phyloP scores from a whole-genome alignment of 2,329 filamentous ascomycete species.

The Hypoxylon sp. region DNA sequence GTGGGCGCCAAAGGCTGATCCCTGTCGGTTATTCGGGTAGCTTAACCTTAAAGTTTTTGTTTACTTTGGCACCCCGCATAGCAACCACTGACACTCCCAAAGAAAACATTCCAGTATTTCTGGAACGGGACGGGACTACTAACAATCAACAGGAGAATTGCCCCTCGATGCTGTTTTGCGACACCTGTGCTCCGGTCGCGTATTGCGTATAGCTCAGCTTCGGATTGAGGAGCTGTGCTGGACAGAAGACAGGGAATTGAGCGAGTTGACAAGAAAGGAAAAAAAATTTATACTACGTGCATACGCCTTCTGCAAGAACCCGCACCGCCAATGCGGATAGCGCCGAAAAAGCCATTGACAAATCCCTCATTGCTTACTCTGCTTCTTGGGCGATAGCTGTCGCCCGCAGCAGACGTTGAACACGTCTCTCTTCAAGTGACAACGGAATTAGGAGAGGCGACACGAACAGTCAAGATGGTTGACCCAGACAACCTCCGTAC shows the following conservation, averaged over 20 bases:
- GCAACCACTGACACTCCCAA: conserved; percentile 43
- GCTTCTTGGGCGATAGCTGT: conserved; percentile 5
- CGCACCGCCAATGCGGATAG: conserved; percentile 32
- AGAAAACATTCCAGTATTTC: conserved; percentile 32
- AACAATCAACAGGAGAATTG: conserved; percentile 24
- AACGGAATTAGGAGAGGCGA: conserved; percentile 16
- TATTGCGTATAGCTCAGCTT: conserved; percentile 2
- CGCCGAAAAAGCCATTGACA: conserved; percentile 25
- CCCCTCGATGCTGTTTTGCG: conserved; percentile 4
- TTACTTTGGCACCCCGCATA: conserved; percentile 53
- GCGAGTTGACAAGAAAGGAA: conserved; percentile 15
- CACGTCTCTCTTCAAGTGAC: not conserved
- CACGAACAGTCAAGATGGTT: conserved; percentile 53
- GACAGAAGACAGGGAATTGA: not conserved
- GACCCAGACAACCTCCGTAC: conserved; percentile 75
- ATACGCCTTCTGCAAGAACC: conserved; percentile 24
- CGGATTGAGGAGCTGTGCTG: conserved; percentile 7
- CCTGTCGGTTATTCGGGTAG: conserved; percentile 27
- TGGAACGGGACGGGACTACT: conserved; percentile 26
- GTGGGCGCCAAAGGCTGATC: conserved; percentile 28
- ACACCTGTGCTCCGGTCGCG: not conserved
- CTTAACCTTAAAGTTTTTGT: conserved; percentile 44
- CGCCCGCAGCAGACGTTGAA: conserved; percentile 11
- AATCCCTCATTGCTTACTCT: conserved; percentile 21
- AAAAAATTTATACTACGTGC: conserved; percentile 13